Conservation (phyloP, 1,284 basidiomycete genomes). For the Phylloporus sp. region DNA sequence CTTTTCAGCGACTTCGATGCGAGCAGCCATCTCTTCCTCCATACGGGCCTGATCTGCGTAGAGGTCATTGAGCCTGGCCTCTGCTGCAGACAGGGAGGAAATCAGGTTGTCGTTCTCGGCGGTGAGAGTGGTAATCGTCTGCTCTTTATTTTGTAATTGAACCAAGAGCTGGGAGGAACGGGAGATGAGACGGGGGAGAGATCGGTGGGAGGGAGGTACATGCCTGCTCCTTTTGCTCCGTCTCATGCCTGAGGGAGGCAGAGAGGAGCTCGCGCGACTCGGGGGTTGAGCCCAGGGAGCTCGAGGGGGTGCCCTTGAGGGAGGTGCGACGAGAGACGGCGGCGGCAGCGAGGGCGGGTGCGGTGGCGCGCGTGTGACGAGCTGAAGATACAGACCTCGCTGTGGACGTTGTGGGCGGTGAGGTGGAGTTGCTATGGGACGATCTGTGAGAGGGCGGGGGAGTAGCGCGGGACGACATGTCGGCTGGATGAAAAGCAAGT, state of each 20-base stretch:
- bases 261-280: constrained; percentile 59
- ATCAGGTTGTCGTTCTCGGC: constrained; percentile 65
- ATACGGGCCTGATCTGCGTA: constrained; percentile 78
- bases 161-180: constrained; percentile 60
- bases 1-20: constrained; percentile 80
- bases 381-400: constrained; percentile 44
- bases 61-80: constrained; percentile 71
- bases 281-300: constrained; percentile 36
- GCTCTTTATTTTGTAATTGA: constrained; percentile 76
- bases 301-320: constrained; percentile 43
- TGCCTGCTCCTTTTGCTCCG: constrained; percentile 80
- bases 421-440: constrained; percentile 32
- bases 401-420: constrained; percentile 34
- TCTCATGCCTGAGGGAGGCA: constrained; percentile 70
- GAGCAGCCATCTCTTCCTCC: constrained; percentile 75
- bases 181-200: constrained; percentile 11
- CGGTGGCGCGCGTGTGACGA: constrained; percentile 50
- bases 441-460: constrained; percentile 50
- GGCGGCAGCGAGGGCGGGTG: constrained; percentile 33
- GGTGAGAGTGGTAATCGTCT: constrained; percentile 61
- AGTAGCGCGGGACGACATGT: constrained; percentile 43
- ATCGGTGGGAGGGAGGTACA: constrained; percentile 23
- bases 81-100: constrained; percentile 66
- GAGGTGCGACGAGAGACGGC: constrained; percentile 53
- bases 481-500: constrained; percentile 16